Evolutionary conservation across 805 yeast species (phyloP).

Genomic region (Cyberlindnera samutprakarnensis): DNA sequence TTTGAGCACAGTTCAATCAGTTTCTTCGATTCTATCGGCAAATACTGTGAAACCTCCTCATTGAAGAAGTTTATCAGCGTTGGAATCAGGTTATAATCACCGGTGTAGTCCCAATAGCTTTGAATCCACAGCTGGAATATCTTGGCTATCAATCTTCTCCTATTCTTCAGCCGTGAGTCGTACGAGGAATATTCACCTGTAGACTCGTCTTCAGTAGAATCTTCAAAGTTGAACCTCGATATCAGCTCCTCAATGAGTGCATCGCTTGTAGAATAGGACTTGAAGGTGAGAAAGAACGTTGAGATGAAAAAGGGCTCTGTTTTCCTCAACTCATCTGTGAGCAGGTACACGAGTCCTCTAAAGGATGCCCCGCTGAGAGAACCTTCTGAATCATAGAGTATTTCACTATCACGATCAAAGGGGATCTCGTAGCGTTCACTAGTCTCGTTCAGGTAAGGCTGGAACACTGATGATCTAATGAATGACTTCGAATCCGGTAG

Average conservation of each 20-base stretch:
- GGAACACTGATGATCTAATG: conserved; percentile 29
- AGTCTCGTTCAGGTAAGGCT: conserved; percentile 26
- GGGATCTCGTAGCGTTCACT: conserved; percentile 11
- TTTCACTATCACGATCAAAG: conserved; percentile 31
- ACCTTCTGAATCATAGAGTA: conserved; percentile 43
- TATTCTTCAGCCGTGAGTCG: conserved; percentile 36
- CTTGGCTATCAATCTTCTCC: conserved; percentile 61
- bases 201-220: conserved; percentile 26
- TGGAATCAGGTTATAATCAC: conserved; percentile 55
- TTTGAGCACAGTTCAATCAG: conserved; percentile 57
- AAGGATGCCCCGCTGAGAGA: conserved; percentile 63
- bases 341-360: conserved; percentile 53
- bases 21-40: conserved; percentile 61
- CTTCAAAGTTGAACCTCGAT: conserved; percentile 50
- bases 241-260: conserved; percentile 66
- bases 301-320: conserved; percentile 65
- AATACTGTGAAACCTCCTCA: conserved; percentile 54
- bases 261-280: conserved; percentile 59
- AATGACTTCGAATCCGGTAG: conserved; percentile 29
- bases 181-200: conserved; percentile 31
- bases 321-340: conserved; percentile 57
- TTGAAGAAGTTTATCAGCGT: conserved; percentile 72
- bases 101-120: conserved; percentile 71
- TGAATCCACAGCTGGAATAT: conserved; percentile 82
- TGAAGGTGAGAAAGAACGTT: conserved; percentile 70